These are phyloP conservation scores for Plenodomus biglobosus DNA, from an alignment of 2,329 filamentous ascomycete genomes.

Conservation along the genomic window DNA sequence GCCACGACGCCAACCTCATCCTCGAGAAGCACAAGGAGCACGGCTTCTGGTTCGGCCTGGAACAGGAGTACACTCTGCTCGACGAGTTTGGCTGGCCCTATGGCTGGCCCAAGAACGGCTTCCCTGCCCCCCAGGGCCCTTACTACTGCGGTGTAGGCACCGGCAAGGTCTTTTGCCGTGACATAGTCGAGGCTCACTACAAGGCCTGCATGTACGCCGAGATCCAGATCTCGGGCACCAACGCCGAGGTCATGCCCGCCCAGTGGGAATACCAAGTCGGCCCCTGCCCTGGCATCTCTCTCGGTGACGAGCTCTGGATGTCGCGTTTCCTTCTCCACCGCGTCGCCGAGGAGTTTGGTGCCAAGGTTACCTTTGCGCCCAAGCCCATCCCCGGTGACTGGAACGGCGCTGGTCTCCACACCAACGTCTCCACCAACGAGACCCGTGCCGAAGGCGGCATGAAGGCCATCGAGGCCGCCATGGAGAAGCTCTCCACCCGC, in stretches of 20 bases:
- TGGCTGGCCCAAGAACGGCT: constrained; percentile 86
- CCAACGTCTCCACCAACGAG: constrained; percentile 86
- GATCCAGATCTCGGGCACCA: constrained; percentile 95
- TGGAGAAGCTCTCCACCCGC: constrained; percentile 55
- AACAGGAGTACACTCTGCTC: constrained; percentile 96
- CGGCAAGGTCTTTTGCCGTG: constrained; percentile 95
- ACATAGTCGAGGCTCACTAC: constrained; percentile 95
- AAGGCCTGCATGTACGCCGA: constrained; percentile 85
- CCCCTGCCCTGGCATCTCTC: constrained; percentile 79
- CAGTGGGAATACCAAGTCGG: constrained; percentile 99
- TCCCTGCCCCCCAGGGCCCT: constrained; percentile 87
- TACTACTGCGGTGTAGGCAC: constrained; percentile 99
- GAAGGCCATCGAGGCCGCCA: constrained; percentile 86
- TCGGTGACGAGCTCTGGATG: constrained; percentile 97
- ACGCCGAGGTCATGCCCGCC: constrained; percentile 97
- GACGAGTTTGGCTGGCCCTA: constrained; percentile 85
- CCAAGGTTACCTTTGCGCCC: constrained; percentile 90
- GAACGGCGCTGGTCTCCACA: constrained; percentile 94
- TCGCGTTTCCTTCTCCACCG: constrained; percentile 86
- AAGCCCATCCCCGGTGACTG: constrained; percentile 96
- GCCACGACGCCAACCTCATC: constrained; percentile 84
- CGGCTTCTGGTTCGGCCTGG: constrained; percentile 95
- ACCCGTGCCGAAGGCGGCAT: constrained; percentile 93
- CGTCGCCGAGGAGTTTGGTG: constrained; percentile 94
- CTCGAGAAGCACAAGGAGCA: constrained; percentile 84